A percentile compares a stretch with the other conserved stretches of the same genome.
These are phyloP conservation scores for Thecaphora thlaspeos DNA, from an alignment of 1,284 basidiomycete species.

Conservation along the genomic window DNA sequence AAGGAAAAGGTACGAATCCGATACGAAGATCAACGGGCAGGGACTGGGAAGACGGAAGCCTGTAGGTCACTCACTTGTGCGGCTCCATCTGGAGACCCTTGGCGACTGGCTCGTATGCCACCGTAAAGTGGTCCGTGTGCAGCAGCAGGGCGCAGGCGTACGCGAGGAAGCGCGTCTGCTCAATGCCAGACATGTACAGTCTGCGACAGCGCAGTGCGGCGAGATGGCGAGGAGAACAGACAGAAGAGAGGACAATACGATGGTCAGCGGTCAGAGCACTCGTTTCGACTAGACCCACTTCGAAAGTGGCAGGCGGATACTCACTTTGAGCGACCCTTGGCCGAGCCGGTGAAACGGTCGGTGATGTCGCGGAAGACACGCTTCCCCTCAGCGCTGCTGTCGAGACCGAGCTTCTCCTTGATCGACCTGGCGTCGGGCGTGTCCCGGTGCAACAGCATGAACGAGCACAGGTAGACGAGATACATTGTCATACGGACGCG, in stretches of 20 bases:
- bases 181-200: slow-evolving; percentile 24
- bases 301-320: not conserved
- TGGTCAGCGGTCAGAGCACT: too few species aligned
- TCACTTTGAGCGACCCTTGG: slow-evolving; percentile 12
- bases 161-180: slow-evolving; percentile 47
- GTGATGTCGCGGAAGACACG: not conserved
- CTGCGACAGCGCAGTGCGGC: too few species aligned
- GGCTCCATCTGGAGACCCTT: slow-evolving; percentile 17
- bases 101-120: slow-evolving; percentile 31
- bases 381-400: not conserved
- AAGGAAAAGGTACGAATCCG: too few species aligned
- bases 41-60: not conserved
- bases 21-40: not conserved
- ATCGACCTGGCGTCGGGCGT: too few species aligned
- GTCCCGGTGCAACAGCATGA: too few species aligned
- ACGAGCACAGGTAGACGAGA: too few species aligned
- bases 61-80: slow-evolving; percentile 11
- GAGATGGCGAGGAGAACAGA: too few species aligned
- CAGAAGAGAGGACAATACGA: too few species aligned
- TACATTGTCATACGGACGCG: too few species aligned
- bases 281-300: not conserved
- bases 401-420: too few species aligned
- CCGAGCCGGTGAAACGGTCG: slow-evolving; percentile 18
- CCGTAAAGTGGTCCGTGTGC: slow-evolving; percentile 50
- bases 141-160: slow-evolving; percentile 48